Percentiles rank a stretch among this genome's conserved stretches.
Evolutionary conservation across 805 yeast genomes (phyloP).

Genomic region (Candida fluviatilis): DNA sequence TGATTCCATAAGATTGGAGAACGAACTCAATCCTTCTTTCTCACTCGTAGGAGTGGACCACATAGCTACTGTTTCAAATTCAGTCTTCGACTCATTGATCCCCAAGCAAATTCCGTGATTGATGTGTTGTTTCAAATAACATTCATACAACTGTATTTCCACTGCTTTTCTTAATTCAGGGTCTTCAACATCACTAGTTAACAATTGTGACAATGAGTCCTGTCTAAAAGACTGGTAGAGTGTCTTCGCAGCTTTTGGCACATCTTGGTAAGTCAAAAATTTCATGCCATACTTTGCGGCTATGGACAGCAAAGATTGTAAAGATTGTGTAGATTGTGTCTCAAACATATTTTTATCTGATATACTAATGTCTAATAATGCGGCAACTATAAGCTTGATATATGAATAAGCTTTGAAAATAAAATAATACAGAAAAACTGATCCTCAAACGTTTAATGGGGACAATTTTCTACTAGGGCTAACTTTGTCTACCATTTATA

Average conservation of each 20-base stretch:
- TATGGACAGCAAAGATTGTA: background rate
- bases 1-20: slow-evolving; percentile 44
- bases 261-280: slow-evolving; percentile 17
- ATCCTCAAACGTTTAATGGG: too few relatives aligned
- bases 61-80: slow-evolving; percentile 51
- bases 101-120: slow-evolving; percentile 48
- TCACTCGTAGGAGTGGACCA: slow-evolving; percentile 48
- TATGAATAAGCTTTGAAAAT: too few relatives aligned
- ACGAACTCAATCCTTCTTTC: slow-evolving; percentile 40
- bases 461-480: too few relatives aligned
- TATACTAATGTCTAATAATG: too few relatives aligned
- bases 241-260: slow-evolving; percentile 33
- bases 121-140: slow-evolving; percentile 49
- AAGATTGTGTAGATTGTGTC: background rate
- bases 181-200: slow-evolving; percentile 23
- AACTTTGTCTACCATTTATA: too few relatives aligned
- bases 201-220: slow-evolving; percentile 32
- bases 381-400: too few relatives aligned
- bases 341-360: background rate
- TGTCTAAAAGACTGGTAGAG: slow-evolving; percentile 30
- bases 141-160: slow-evolving; percentile 44
- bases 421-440: too few relatives aligned
- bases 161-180: slow-evolving; percentile 13
- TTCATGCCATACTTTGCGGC: slow-evolving; percentile 8
- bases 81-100: slow-evolving; percentile 38